A percentile compares a stretch with the other conserved stretches of the same genome.
phyloP scores from a whole-genome alignment of 495 filamentous ascomycete species.

The Letharia columbiana region DNA sequence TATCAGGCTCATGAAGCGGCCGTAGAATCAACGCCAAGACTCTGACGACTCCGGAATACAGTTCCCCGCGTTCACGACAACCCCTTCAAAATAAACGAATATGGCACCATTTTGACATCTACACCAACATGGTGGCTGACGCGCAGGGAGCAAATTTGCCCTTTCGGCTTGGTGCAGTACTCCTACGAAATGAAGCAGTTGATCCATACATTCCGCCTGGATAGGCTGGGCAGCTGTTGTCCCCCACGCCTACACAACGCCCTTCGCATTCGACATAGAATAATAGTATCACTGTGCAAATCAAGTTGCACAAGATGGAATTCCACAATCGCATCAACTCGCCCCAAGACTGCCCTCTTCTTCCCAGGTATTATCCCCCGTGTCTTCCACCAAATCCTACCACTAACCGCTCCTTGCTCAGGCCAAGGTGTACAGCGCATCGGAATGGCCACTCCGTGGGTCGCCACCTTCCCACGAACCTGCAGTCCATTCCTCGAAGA shows the following conservation, averaged over 20 bases:
- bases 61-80: background rate
- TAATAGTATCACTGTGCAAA: background rate
- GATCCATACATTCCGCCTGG: background rate
- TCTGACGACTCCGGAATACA: background rate
- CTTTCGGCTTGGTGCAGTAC: slow-evolving; percentile 8
- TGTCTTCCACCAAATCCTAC: background rate
- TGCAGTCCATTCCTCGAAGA: slow-evolving; percentile 65
- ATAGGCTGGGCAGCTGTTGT: background rate
- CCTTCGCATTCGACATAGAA: background rate
- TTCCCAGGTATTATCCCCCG: slow-evolving; percentile 55
- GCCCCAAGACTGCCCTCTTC: slow-evolving; percentile 69
- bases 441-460: slow-evolving; percentile 81
- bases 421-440: slow-evolving; percentile 93
- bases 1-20: background rate
- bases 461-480: slow-evolving; percentile 71
- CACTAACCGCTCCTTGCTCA: slow-evolving; percentile 30
- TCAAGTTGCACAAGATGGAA: slow-evolving; percentile 9
- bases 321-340: slow-evolving; percentile 15
- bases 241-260: background rate
- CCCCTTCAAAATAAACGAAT: background rate
- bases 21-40: background rate
- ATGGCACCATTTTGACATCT: background rate
- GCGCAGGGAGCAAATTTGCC: background rate
- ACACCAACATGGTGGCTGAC: slow-evolving; percentile 4
- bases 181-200: slow-evolving; percentile 6